A percentile compares a stretch with the other conserved stretches of the same genome.
These are phyloP conservation scores for Coemansia sp. DNA, from an alignment of 192 early-diverging fungal genomes.

Conservation along the genomic window DNA sequence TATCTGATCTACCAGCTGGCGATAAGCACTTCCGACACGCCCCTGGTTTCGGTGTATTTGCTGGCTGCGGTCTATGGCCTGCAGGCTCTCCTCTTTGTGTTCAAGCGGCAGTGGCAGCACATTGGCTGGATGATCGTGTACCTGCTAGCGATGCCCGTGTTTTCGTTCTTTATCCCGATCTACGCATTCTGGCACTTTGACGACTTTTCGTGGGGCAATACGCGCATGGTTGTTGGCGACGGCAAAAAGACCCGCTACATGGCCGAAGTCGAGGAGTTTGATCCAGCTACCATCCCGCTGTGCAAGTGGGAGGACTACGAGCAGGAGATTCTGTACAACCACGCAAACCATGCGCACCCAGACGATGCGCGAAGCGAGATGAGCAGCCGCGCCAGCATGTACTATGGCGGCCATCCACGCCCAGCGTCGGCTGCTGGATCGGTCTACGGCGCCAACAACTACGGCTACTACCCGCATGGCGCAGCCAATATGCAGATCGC, in stretches of 20 bases:
- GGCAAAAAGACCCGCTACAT: constrained; percentile 67
- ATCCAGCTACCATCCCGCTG: constrained; percentile 72
- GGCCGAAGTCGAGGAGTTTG: constrained; percentile 74
- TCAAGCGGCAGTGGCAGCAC: constrained; percentile 91
- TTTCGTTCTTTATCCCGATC: constrained; percentile 82
- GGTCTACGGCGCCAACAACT: constrained; percentile 40
- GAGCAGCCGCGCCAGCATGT: constrained; percentile 58
- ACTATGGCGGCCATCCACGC: constrained; percentile 50
- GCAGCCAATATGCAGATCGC: constrained; percentile 48
- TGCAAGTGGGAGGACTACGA: constrained; percentile 87
- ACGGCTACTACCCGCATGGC: constrained; percentile 45
- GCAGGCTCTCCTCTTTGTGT: constrained; percentile 85
- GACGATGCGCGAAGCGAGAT: constrained; percentile 55
- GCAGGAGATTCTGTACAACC: constrained; percentile 57
- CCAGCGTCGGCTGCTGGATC: constrained; percentile 52
- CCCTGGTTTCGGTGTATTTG: constrained; percentile 83
- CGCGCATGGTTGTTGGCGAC: constrained; percentile 85
- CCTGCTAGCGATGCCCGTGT: constrained; percentile 89
- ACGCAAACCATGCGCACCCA: constrained; percentile 29
- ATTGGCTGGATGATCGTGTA: constrained; percentile 99
- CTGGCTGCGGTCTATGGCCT: constrained; percentile 88
- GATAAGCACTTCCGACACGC: constrained; percentile 60
- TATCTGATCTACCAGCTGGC: constrained; percentile 80
- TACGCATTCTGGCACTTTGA: constrained; percentile 99
- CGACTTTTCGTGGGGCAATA: constrained; percentile 99